Evolutionary conservation across 2,329 filamentous ascomycete species (phyloP), one percentile per base, ranked within the genome.

Genomic region (Ampelomyces quisqualis): DNA sequence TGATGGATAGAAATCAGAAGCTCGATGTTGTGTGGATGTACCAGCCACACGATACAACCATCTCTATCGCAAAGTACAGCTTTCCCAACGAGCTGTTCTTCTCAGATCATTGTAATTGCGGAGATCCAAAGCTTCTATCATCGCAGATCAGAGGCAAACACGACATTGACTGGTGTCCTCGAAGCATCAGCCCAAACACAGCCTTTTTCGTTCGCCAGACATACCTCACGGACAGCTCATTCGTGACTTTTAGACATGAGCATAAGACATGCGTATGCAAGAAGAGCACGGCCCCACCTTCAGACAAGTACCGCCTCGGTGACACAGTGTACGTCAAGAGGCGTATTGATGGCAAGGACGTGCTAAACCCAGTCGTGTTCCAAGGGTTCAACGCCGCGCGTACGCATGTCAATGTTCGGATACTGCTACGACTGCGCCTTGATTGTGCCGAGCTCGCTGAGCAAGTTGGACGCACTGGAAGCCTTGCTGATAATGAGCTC

Each of bases 21-120:
- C 79, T 90, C 8, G 76, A 84, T 39, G 78, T 90, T 0, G 74
- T 86, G 1, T 93, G 87, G 87, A 71, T 93, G 0, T 91, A 90
- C 51, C 74, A 78, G 2, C 78, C 87, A 0, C 71, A 74, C 0
- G 84, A 93, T 38, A 93, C 88, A 0, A 78, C 84, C 0, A 86
- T 89, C 29, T 78, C 76, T 0, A 69, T 77, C 5, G 82, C 84
- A 67, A 76, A 75, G 7, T 94, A 91, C 52, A 84, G 84, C 0
- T 83, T 80, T 64, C 47, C 68, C 0, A 86, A 90, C 36, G 88
- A 94, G 64, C 65, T 93, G 0, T 93, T 93, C 47, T 67, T 91
- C 0, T 88, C 83, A 0, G 80, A 89, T 35, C 81, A 90, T 43
- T 91, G 88, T 67, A 85, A 83, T 1, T 93, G 88, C 47, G 62